Conservation (phyloP, 116 monocot genomes). For the Trichopus zeylanicus region DNA sequence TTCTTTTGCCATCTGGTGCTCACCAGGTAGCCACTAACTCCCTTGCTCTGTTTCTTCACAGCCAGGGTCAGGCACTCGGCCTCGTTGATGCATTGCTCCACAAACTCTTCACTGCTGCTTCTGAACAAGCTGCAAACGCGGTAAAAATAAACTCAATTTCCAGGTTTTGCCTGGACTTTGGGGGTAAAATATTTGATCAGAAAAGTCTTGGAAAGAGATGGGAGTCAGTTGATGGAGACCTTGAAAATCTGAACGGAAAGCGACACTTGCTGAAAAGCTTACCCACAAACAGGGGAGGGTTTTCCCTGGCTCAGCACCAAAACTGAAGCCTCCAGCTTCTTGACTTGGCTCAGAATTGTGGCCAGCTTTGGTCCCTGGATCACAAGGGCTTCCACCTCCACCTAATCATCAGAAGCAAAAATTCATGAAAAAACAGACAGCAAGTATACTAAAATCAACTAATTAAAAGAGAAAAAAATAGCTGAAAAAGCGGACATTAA, state of each 20-base stretch:
- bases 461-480: neutral
- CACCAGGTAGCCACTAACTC: constrained; percentile 69
- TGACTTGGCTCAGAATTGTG: constrained; percentile 81
- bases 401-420: constrained; percentile 45
- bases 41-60: constrained; percentile 70
- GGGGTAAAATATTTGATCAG: no score
- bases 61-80: constrained; percentile 69
- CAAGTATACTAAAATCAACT: neutral
- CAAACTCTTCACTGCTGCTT: constrained; percentile 50
- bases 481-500: no score
- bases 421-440: neutral
- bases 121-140: constrained; percentile 30
- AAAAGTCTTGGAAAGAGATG: no score
- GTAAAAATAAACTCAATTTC: neutral
- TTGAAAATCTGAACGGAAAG: neutral
- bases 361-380: constrained; percentile 73
- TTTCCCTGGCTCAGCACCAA: constrained; percentile 56
- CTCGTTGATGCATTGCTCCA: constrained; percentile 77
- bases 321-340: constrained; percentile 70
- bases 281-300: constrained; percentile 62
- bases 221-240: neutral
- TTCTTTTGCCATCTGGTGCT: constrained; percentile 87
- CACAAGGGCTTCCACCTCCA: constrained; percentile 88
- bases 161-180: no score
- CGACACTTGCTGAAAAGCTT: constrained; percentile 3